phyloP scores from a whole-genome alignment of 208 protist species.

The Naegleria fowleri region DNA sequence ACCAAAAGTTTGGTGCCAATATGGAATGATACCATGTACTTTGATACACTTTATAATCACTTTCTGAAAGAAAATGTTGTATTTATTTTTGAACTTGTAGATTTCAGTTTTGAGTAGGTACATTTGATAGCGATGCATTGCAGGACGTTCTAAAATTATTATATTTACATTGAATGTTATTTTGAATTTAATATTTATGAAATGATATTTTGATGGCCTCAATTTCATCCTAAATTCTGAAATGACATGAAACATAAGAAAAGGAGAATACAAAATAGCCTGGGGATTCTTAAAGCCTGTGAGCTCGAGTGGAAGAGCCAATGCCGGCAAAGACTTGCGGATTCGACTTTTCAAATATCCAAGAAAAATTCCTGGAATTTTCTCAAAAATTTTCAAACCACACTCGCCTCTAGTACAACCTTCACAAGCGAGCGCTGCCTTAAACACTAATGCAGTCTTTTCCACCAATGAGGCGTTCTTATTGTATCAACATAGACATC shows the following conservation, averaged over 20 bases:
- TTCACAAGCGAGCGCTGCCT: neutral
- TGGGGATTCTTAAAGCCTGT: conserved; percentile 23
- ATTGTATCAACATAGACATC: neutral
- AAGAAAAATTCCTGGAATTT: neutral
- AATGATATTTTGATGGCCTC: no score
- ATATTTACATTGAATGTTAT: no score
- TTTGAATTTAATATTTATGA: no score
- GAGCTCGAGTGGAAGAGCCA: neutral
- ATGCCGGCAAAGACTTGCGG: neutral
- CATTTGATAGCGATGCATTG: no score
- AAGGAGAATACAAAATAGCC: neutral
- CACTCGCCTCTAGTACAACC: neutral
- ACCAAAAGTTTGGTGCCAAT: neutral
- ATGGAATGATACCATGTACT: conserved; percentile 16
- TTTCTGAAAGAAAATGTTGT: conserved; percentile 25
- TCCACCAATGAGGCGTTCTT: neutral
- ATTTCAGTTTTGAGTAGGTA: neutral
- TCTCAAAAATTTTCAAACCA: neutral
- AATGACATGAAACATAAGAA: no score
- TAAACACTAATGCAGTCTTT: neutral
- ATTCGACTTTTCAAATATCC: conserved; percentile 16
- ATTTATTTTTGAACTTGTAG: conserved; percentile 30
- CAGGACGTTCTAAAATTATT: no score
- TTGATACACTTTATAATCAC: neutral
- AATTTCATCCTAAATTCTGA: no score